These are phyloP conservation scores for Neonectria coccinea DNA, from an alignment of 2,329 filamentous ascomycete species.

Conservation along the genomic window DNA sequence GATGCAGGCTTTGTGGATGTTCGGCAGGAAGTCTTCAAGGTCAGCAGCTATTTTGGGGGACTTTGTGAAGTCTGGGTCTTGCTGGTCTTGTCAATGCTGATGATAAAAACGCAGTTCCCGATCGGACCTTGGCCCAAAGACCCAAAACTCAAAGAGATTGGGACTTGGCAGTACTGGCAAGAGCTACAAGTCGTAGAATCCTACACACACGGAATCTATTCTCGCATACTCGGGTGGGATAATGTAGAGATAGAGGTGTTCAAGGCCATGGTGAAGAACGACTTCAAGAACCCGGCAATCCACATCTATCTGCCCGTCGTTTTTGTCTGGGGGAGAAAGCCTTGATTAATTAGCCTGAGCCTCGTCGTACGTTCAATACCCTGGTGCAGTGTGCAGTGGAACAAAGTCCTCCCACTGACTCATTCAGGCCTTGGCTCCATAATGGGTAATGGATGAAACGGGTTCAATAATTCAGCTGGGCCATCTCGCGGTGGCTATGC, in stretches of 20 bases:
- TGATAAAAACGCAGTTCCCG: constrained; percentile 13
- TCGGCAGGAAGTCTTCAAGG: constrained; percentile 24
- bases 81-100: background rate
- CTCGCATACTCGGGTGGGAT: constrained; percentile 37
- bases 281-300: constrained; percentile 31
- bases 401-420: background rate
- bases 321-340: constrained; percentile 40
- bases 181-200: constrained; percentile 36
- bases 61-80: constrained; percentile 1
- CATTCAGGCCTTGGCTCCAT: background rate
- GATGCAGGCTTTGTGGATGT: constrained; percentile 25
- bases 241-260: constrained; percentile 37
- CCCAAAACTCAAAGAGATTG: constrained; percentile 30
- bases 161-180: constrained; percentile 30
- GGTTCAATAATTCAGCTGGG: background rate
- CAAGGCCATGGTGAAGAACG: constrained; percentile 37
- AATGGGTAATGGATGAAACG: background rate
- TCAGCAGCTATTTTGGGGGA: background rate
- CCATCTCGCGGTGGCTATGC: background rate
- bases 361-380: background rate
- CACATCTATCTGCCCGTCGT: constrained; percentile 38
- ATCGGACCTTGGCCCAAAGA: constrained; percentile 15
- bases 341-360: constrained; percentile 13
- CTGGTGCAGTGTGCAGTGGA: constrained; percentile 1
- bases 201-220: constrained; percentile 36